phyloP scores from a whole-genome alignment of 2,329 filamentous ascomycete genomes.

The Alternaria conjuncta region DNA sequence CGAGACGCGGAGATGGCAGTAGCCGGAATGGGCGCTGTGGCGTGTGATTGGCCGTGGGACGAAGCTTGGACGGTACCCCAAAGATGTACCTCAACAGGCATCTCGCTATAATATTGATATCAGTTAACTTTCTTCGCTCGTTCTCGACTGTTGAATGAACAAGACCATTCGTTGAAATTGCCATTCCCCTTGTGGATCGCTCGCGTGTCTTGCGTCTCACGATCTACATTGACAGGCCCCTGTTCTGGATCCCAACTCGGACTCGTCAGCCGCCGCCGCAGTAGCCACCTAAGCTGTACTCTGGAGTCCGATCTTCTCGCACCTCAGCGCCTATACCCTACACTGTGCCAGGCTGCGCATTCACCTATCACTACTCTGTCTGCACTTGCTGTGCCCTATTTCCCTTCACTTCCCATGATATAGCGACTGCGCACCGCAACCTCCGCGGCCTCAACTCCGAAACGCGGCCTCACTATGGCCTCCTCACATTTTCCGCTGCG shows the following conservation, averaged over 20 bases:
- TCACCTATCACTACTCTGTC: neutral
- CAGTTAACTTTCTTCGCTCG: neutral
- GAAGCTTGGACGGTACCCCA: slow-evolving; percentile 17
- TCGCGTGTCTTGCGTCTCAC: slow-evolving; percentile 6
- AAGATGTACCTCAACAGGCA: slow-evolving; percentile 14
- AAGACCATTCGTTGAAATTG: neutral
- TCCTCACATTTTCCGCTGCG: slow-evolving; percentile 34
- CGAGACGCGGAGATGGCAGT: slow-evolving; percentile 32
- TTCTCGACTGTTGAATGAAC: neutral
- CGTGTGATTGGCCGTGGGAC: slow-evolving; percentile 27
- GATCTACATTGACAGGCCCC: neutral
- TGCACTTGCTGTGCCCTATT: neutral
- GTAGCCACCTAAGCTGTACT: slow-evolving; percentile 32
- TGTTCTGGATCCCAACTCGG: slow-evolving; percentile 20
- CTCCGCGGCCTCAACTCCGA: slow-evolving; percentile 23
- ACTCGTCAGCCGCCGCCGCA: slow-evolving; percentile 38
- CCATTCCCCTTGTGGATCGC: slow-evolving; percentile 6
- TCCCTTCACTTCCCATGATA: slow-evolving; percentile 37
- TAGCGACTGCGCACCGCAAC: slow-evolving; percentile 38
- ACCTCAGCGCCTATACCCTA: slow-evolving; percentile 9
- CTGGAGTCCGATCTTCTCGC: slow-evolving; percentile 18
- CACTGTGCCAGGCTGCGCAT: neutral
- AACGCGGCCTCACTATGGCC: slow-evolving; percentile 28
- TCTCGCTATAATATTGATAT: neutral
- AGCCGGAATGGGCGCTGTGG: slow-evolving; percentile 11